Conservation (phyloP, 805 yeast genomes). For the Dipodascus geniculatus region DNA sequence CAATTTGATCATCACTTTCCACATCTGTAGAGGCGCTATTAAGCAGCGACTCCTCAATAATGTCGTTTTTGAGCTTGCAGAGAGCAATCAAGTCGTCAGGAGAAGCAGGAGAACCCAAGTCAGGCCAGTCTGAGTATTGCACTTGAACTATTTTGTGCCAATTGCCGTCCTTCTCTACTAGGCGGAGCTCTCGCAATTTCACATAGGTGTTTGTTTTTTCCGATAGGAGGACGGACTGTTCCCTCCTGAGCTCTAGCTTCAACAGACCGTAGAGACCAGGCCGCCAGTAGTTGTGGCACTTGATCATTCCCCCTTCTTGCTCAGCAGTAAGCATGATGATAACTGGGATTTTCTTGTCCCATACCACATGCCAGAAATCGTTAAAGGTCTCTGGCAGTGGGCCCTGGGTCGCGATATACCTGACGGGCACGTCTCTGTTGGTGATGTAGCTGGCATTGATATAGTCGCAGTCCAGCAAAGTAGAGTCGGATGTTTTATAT, state of each 20-base stretch:
- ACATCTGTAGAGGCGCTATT: not conserved
- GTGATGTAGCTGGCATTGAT: slow-evolving; percentile 73
- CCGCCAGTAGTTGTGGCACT: slow-evolving; percentile 82
- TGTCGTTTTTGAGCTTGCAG: slow-evolving; percentile 33
- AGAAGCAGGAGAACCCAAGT: slow-evolving; percentile 55
- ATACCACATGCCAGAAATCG: slow-evolving; percentile 75
- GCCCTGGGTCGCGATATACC: slow-evolving; percentile 88
- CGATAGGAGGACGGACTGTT: slow-evolving; percentile 11
- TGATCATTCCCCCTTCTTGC: slow-evolving; percentile 67
- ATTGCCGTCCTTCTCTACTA: slow-evolving; percentile 22
- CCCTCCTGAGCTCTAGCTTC: slow-evolving; percentile 18
- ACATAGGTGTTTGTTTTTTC: slow-evolving; percentile 12
- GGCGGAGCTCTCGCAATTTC: slow-evolving; percentile 33
- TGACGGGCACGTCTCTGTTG: slow-evolving; percentile 27
- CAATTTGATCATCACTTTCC: slow-evolving; percentile 8
- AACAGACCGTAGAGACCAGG: slow-evolving; percentile 37
- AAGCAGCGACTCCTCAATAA: slow-evolving; percentile 18
- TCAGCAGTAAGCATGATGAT: slow-evolving; percentile 72
- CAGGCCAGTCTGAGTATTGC: slow-evolving; percentile 79
- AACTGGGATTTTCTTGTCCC: slow-evolving; percentile 53
- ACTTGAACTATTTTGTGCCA: slow-evolving; percentile 50
- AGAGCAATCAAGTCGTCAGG: slow-evolving; percentile 53
- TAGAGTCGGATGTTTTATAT: slow-evolving; percentile 14
- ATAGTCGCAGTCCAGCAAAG: slow-evolving; percentile 35
- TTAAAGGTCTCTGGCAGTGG: slow-evolving; percentile 69